Evolutionary conservation across 305 asterid species (phyloP).

Genomic region (Ajuga reptans): DNA sequence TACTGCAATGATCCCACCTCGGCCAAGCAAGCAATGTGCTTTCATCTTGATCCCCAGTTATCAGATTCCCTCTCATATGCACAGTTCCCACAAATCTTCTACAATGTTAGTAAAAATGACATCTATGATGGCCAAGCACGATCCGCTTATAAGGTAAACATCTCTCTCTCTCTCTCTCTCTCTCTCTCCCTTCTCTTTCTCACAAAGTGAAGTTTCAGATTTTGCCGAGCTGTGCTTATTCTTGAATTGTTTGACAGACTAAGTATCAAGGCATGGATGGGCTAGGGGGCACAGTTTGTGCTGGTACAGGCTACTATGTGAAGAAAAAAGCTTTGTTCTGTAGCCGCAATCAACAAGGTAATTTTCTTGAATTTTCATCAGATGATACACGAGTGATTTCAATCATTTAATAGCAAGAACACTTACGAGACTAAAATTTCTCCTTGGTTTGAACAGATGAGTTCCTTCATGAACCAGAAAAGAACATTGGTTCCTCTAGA

Average conservation of each 20-base stretch:
- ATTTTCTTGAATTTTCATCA: neutral
- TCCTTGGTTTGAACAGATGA: constrained; percentile 36
- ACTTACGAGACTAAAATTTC: neutral
- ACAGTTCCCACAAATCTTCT: constrained; percentile 73
- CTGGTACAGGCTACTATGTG: constrained; percentile 75
- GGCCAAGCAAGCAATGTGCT: constrained; percentile 77
- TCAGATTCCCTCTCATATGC: constrained; percentile 45
- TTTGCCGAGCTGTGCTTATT: neutral
- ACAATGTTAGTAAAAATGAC: constrained; percentile 60
- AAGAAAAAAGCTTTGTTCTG: constrained; percentile 54
- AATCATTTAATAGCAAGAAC: neutral
- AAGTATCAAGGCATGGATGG: constrained; percentile 95
- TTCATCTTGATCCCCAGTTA: constrained; percentile 54
- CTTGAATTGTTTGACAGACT: constrained; percentile 36
- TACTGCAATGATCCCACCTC: constrained; percentile 66
- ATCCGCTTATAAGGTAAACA: constrained; percentile 53
- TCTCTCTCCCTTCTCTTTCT: neutral
- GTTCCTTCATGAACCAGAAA: constrained; percentile 31
- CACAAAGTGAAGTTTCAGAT: neutral
- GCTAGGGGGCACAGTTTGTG: constrained; percentile 47
- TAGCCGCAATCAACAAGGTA: constrained; percentile 35
- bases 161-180: neutral
- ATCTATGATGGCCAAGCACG: constrained; percentile 78
- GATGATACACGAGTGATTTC: neutral
- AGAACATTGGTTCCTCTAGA: constrained; percentile 45